A percentile compares a stretch with the other conserved stretches of the same genome.
These are phyloP conservation scores for Simplicillium sp. DNA, from an alignment of 2,329 filamentous ascomycete genomes.

Conservation along the genomic window DNA sequence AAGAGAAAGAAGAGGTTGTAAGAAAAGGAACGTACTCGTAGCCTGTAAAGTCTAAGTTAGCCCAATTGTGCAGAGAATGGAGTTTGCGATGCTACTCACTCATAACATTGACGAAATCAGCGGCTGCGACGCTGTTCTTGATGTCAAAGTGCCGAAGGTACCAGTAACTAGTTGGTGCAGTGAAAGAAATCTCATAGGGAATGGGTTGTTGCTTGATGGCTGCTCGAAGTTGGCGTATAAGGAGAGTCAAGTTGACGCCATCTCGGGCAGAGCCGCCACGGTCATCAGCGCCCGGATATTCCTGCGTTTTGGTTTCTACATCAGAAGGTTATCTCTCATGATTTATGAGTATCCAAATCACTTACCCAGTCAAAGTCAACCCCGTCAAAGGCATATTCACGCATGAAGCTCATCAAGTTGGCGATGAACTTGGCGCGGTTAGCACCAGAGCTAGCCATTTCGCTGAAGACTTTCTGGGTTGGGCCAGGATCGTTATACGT, in stretches of 20 bases:
- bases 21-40: too few relatives aligned
- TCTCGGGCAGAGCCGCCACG: constrained; percentile 7
- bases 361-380: constrained; percentile 18
- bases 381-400: constrained; percentile 15
- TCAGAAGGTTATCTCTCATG: too few relatives aligned
- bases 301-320: constrained; percentile 6
- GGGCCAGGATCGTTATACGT: constrained; percentile 21
- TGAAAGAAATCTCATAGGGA: constrained; percentile 10
- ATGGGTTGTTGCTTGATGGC: constrained; percentile 4
- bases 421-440: constrained; percentile 24
- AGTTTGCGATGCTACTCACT: too few relatives aligned
- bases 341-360: too few relatives aligned
- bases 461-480: constrained; percentile 14
- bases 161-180: constrained; percentile 12
- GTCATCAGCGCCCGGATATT: constrained; percentile 14
- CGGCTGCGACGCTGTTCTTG: neutral
- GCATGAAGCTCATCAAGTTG: constrained; percentile 15
- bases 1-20: too few relatives aligned
- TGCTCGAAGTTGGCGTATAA: constrained; percentile 9
- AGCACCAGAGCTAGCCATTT: constrained; percentile 10
- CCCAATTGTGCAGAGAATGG: too few relatives aligned
- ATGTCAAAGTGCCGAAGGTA: constrained; percentile 13
- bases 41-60: too few relatives aligned
- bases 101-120: constrained; percentile 10
- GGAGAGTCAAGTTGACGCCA: constrained; percentile 8